Evolutionary conservation across 2,329 filamentous ascomycete genomes (phyloP).

Genomic region (Ceratocystis smalleyi): DNA sequence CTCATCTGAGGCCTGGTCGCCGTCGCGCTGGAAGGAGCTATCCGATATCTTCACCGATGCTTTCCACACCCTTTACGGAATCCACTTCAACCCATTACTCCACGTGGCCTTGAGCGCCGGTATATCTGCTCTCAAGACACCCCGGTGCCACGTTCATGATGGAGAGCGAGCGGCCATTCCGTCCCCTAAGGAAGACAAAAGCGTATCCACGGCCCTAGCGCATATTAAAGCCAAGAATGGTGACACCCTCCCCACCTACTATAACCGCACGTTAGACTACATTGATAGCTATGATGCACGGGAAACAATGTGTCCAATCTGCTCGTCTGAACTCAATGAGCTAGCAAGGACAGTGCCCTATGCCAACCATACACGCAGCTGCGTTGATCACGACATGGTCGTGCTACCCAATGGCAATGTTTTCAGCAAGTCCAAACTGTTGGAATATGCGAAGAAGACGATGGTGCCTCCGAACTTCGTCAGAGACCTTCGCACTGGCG

Average conservation of each 20-base stretch:
- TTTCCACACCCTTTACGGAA: slow-evolving; percentile 69
- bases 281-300: slow-evolving; percentile 14
- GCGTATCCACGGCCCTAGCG: neutral
- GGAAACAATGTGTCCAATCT: slow-evolving; percentile 67
- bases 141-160: slow-evolving; percentile 53
- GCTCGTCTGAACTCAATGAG: slow-evolving; percentile 85
- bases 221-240: slow-evolving; percentile 11
- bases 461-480: slow-evolving; percentile 51
- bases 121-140: slow-evolving; percentile 88
- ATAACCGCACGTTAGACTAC: neutral
- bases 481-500: slow-evolving; percentile 63
- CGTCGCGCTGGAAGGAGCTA: slow-evolving; percentile 56
- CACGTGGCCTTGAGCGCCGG: slow-evolving; percentile 84
- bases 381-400: slow-evolving; percentile 74
- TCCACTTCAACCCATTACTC: slow-evolving; percentile 69
- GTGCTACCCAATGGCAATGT: slow-evolving; percentile 77
- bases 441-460: slow-evolving; percentile 64
- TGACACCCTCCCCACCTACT: slow-evolving; percentile 10
- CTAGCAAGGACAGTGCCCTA: slow-evolving; percentile 81
- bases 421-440: slow-evolving; percentile 60
- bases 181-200: neutral
- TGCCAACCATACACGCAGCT: slow-evolving; percentile 86
- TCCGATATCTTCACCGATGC: slow-evolving; percentile 69
- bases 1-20: slow-evolving; percentile 49
- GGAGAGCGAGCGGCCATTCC: slow-evolving; percentile 10